Evolutionary conservation across 495 filamentous ascomycete species (phyloP).

Genomic region (Clohesyomyces aquaticus): DNA sequence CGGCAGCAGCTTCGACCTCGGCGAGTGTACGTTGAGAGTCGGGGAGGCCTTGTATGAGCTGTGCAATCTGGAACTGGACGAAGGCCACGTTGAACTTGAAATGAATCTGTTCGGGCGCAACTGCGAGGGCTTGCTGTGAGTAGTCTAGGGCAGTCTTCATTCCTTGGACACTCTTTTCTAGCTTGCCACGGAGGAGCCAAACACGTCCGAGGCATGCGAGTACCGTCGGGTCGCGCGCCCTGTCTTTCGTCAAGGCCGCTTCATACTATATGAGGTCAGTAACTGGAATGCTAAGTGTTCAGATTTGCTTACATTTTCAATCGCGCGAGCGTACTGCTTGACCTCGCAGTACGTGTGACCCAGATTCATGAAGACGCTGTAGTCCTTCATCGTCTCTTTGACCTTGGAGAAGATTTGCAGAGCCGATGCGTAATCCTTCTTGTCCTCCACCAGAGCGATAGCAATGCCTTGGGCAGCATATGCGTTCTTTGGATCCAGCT

Average conservation of each 20-base stretch:
- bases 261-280: slow-evolving; percentile 66
- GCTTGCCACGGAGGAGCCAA: slow-evolving; percentile 83
- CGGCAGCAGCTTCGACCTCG: slow-evolving; percentile 75
- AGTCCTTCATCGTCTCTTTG: slow-evolving; percentile 82
- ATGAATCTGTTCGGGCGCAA: slow-evolving; percentile 81
- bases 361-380: slow-evolving; percentile 85
- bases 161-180: slow-evolving; percentile 74
- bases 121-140: slow-evolving; percentile 76
- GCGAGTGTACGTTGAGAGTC: slow-evolving; percentile 75
- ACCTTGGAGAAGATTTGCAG: slow-evolving; percentile 86
- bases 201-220: slow-evolving; percentile 92
- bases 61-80: slow-evolving; percentile 90
- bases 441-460: slow-evolving; percentile 91
- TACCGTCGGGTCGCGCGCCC: slow-evolving; percentile 75
- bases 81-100: slow-evolving; percentile 98
- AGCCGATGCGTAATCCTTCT: slow-evolving; percentile 77
- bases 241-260: slow-evolving; percentile 80
- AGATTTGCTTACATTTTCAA: slow-evolving; percentile 63
- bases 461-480: slow-evolving; percentile 95
- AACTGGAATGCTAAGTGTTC: not conserved
- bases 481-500: slow-evolving; percentile 88
- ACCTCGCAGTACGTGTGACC: slow-evolving; percentile 91
- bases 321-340: slow-evolving; percentile 82
- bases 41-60: slow-evolving; percentile 71
- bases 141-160: slow-evolving; percentile 88